A percentile compares a stretch with the other conserved stretches of the same genome.
These are phyloP conservation scores for Penicillium argentinense DNA, from an alignment of 495 filamentous ascomycete species.

Conservation along the genomic window DNA sequence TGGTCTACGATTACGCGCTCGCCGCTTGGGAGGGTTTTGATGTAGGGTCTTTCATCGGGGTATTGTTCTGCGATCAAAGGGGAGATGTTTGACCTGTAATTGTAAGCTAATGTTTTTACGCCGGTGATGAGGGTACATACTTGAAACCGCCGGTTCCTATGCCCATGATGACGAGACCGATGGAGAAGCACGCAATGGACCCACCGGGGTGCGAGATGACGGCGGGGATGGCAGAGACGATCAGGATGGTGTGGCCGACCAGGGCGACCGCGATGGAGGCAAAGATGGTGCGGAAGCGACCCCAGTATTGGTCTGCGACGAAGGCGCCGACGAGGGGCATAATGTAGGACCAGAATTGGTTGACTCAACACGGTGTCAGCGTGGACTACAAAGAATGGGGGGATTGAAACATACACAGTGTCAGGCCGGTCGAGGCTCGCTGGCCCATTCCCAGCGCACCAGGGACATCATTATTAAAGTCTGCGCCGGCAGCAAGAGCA, in stretches of 20 bases:
- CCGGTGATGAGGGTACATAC: constrained; percentile 30
- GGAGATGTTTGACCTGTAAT: constrained; percentile 59
- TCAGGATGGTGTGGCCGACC: constrained; percentile 62
- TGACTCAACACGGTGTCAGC: constrained; percentile 58
- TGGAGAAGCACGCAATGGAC: constrained; percentile 55
- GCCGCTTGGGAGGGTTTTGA: constrained; percentile 50
- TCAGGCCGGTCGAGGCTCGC: constrained; percentile 61
- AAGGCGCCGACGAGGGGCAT: constrained; percentile 69
- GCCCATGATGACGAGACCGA: constrained; percentile 61
- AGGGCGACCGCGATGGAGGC: constrained; percentile 55
- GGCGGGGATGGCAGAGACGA: constrained; percentile 58
- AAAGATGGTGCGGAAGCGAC: constrained; percentile 58
- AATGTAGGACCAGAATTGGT: constrained; percentile 72
- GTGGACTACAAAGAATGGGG: no score
- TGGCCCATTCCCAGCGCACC: constrained; percentile 71
- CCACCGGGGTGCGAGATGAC: constrained; percentile 23
- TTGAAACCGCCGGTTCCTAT: constrained; percentile 59
- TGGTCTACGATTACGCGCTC: constrained; percentile 72
- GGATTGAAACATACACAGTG: constrained; percentile 36
- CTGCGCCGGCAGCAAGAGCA: constrained; percentile 33
- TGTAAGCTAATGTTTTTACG: not conserved
- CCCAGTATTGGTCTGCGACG: constrained; percentile 61
- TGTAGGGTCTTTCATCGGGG: constrained; percentile 37
- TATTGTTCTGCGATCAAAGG: constrained; percentile 57
- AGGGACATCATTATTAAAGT: constrained; percentile 47